Conservation (phyloP, 1,284 basidiomycete genomes). For the Ceratobasidium sp. region DNA sequence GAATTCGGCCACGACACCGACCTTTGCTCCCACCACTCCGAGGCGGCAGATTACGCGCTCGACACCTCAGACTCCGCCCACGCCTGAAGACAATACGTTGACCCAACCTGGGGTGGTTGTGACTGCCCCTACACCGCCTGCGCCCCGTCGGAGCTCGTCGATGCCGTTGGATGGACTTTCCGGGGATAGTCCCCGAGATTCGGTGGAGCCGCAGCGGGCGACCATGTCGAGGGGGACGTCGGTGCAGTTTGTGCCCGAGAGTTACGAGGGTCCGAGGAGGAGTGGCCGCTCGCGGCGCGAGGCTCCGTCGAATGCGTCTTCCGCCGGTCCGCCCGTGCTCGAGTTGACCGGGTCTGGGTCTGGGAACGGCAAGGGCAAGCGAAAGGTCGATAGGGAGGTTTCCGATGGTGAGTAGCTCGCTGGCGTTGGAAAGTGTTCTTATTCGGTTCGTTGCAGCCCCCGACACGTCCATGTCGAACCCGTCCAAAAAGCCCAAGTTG, state of each 20-base stretch:
- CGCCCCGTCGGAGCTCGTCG: slow-evolving; percentile 23
- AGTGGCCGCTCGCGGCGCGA: background rate
- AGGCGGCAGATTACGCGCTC: slow-evolving; percentile 10
- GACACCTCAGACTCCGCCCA: background rate
- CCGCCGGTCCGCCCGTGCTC: background rate
- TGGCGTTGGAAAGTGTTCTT: background rate
- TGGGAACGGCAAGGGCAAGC: slow-evolving; percentile 25
- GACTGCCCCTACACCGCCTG: slow-evolving; percentile 35
- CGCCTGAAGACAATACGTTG: background rate
- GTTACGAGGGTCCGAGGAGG: slow-evolving; percentile 8
- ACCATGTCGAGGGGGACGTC: slow-evolving; percentile 18
- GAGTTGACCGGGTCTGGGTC: background rate
- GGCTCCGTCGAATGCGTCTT: background rate
- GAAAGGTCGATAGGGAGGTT: slow-evolving; percentile 27
- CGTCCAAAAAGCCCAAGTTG: slow-evolving; percentile 20
- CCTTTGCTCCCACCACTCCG: background rate
- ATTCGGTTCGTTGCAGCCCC: background rate
- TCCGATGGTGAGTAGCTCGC: slow-evolving; percentile 6
- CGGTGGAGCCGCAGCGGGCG: slow-evolving; percentile 10
- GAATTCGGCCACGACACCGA: slow-evolving; percentile 21
- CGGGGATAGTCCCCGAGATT: background rate
- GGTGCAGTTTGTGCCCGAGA: slow-evolving; percentile 34
- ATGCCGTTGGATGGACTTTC: slow-evolving; percentile 22
- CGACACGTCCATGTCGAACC: background rate
- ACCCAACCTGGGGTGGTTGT: slow-evolving; percentile 16